These are phyloP conservation scores for Suhomyces emberorum DNA, from an alignment of 805 yeast species.

Conservation along the genomic window DNA sequence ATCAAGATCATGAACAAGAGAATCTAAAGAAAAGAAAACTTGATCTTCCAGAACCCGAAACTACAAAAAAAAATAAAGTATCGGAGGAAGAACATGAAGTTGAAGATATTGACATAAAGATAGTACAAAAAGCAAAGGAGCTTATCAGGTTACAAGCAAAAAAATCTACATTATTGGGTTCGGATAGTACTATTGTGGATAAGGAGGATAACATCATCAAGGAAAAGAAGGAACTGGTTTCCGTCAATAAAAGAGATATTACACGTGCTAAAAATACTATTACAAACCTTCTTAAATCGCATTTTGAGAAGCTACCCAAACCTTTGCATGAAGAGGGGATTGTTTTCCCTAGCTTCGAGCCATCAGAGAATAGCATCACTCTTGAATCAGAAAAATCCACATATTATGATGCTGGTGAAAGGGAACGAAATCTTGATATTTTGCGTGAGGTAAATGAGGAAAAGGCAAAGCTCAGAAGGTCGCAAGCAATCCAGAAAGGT, in stretches of 20 bases:
- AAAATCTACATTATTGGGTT: slow-evolving; percentile 31
- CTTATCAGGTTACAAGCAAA: slow-evolving; percentile 26
- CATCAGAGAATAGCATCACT: slow-evolving; percentile 13
- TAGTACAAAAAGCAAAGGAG: slow-evolving; percentile 31
- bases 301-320: slow-evolving; percentile 30
- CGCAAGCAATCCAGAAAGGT: slow-evolving; percentile 46
- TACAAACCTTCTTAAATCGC: slow-evolving; percentile 6
- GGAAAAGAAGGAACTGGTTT: not conserved
- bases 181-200: not conserved
- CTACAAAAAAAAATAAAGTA: not conserved
- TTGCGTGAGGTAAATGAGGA: slow-evolving; percentile 25
- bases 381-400: slow-evolving; percentile 1
- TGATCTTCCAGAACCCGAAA: slow-evolving; percentile 24
- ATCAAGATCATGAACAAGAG: slow-evolving; percentile 18
- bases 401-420: slow-evolving; percentile 22
- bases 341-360: slow-evolving; percentile 31
- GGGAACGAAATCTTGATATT: slow-evolving; percentile 19
- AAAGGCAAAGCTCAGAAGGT: slow-evolving; percentile 34
- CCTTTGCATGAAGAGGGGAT: slow-evolving; percentile 37
- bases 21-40: slow-evolving; percentile 24
- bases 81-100: not conserved
- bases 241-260: slow-evolving; percentile 2
- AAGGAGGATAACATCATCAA: not conserved
- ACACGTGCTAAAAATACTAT: slow-evolving; percentile 5
- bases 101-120: slow-evolving; percentile 29